phyloP scores from a whole-genome alignment of 805 yeast species.

The Yarrowia hollandica region DNA sequence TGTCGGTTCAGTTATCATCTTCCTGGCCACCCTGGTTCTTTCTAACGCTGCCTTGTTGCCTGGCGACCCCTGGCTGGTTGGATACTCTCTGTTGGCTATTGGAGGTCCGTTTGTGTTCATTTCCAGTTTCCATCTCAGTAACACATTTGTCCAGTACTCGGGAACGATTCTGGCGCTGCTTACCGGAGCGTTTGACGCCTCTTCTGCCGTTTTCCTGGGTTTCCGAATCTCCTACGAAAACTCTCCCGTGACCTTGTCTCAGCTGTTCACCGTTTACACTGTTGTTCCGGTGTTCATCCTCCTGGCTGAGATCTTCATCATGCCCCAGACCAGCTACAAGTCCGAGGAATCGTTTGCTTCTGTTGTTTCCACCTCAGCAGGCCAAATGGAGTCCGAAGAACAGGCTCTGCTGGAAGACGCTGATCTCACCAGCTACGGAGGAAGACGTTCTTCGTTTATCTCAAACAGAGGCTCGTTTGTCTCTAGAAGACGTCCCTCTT shows the following conservation, averaged over 20 bases:
- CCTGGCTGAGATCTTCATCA: slow-evolving; percentile 68
- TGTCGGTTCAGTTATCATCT: slow-evolving; percentile 59
- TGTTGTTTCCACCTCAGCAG: background rate
- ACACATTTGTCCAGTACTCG: slow-evolving; percentile 77
- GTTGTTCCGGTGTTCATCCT: slow-evolving; percentile 77
- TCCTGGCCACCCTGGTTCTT: slow-evolving; percentile 54
- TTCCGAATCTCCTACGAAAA: slow-evolving; percentile 67
- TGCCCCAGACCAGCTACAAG: slow-evolving; percentile 72
- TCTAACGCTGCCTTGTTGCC: slow-evolving; percentile 44
- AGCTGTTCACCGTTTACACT: slow-evolving; percentile 67
- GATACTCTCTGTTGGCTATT: slow-evolving; percentile 74
- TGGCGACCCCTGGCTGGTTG: slow-evolving; percentile 66
- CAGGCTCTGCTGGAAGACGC: slow-evolving; percentile 4
- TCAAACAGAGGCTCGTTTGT: slow-evolving; percentile 3
- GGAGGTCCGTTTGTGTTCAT: slow-evolving; percentile 96
- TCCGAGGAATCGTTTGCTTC: background rate
- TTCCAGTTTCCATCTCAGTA: slow-evolving; percentile 85
- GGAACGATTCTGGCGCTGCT: slow-evolving; percentile 78
- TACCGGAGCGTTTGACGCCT: slow-evolving; percentile 93
- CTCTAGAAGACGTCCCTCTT: background rate
- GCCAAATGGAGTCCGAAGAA: slow-evolving; percentile 18
- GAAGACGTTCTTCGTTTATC: background rate
- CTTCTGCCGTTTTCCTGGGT: slow-evolving; percentile 79
- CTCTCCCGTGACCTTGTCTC: slow-evolving; percentile 47
- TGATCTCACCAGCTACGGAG: background rate